These are phyloP conservation scores for Scorias spongiosa DNA, from an alignment of 2,329 filamentous ascomycete genomes.

Conservation along the genomic window DNA sequence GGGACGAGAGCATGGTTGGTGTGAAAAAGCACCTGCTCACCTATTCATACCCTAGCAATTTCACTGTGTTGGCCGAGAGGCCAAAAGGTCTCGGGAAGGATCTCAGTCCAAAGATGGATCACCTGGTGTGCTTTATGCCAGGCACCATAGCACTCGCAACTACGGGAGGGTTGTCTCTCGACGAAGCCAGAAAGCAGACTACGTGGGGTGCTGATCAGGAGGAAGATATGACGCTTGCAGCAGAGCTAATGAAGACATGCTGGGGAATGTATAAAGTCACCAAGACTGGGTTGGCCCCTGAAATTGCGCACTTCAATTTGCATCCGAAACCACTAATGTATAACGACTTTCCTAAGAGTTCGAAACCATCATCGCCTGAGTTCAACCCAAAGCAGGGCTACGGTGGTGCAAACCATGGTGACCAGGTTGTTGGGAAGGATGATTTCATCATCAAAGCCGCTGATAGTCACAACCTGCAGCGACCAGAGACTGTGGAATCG, in stretches of 20 bases:
- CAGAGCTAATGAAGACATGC: constrained; percentile 89
- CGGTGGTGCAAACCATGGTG: constrained; percentile 36
- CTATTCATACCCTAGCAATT: constrained; percentile 63
- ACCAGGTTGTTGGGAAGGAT: constrained; percentile 37
- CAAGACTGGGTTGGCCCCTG: constrained; percentile 77
- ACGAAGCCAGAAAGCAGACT: constrained; percentile 55
- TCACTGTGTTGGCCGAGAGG: constrained; percentile 83
- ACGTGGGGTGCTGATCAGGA: constrained; percentile 66
- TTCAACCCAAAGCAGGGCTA: constrained; percentile 12
- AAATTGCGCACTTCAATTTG: constrained; percentile 85
- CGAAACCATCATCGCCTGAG: constrained; percentile 34
- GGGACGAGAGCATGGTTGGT: constrained; percentile 70
- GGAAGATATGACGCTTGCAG: constrained; percentile 72
- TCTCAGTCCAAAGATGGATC: constrained; percentile 87
- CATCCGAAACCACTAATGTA: constrained; percentile 51
- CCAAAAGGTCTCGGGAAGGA: constrained; percentile 52
- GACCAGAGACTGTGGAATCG: constrained; percentile 91
- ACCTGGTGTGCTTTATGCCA: constrained; percentile 93
- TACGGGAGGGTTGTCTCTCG: constrained; percentile 62
- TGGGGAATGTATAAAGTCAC: constrained; percentile 95
- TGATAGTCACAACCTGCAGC: constrained; percentile 86
- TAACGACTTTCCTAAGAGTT: constrained; percentile 32
- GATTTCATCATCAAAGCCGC: constrained; percentile 68
- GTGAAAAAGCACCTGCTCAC: constrained; percentile 86
- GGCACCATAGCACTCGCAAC: constrained; percentile 84